Evolutionary conservation across 192 early-diverging fungal genomes (phyloP), one percentile per base, ranked within the genome.

Genomic region (Coemansia sp.): DNA sequence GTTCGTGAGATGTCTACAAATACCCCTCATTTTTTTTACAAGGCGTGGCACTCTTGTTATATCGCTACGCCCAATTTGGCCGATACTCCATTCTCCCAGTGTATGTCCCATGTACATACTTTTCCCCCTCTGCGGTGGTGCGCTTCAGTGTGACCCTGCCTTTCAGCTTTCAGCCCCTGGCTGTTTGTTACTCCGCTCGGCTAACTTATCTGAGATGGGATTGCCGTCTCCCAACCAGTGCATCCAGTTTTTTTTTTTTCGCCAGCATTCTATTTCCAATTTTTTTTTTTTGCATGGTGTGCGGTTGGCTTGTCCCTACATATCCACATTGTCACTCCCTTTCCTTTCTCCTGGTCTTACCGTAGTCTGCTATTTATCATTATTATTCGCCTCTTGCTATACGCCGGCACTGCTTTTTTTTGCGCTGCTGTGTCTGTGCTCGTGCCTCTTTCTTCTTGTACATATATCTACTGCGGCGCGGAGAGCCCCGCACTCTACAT

Each of bases 121-220:
- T 37, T 37, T 37, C 20, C 2, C 56, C 56, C 26, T 3, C 24
- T 13, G 10, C 24, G 20, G 48, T 21, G 6, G 48, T 9, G 20
- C 21, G 21, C 48, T 26, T 9, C 48, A 24, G 24, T 16, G 21
- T 13, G 0, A 3, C 9, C 31, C 33, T 56, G 23, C 53, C 26
- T 58, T 31, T 31, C 56, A 18, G 26, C 33, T 58, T 53, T 1
- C 24, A 28, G 56, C 6, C 31, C 7, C 34, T 58, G 34, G 3
- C 20, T 34, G 56, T 58, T 58, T 58, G 56, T 36, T 58, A 58
- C 56, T 58, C 56, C 56, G 56, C 56, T 31, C 8, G n/a, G 24
- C 56, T 37, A 37, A 58, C 33, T n/a, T 37, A n/a, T 58, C 56
- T 37, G 56, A 58, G 34, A 56, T 56, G 53, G 53, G 53, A 56